Conservation (phyloP, 2,329 filamentous ascomycete genomes). For the Ophioceras dolichostomum region DNA sequence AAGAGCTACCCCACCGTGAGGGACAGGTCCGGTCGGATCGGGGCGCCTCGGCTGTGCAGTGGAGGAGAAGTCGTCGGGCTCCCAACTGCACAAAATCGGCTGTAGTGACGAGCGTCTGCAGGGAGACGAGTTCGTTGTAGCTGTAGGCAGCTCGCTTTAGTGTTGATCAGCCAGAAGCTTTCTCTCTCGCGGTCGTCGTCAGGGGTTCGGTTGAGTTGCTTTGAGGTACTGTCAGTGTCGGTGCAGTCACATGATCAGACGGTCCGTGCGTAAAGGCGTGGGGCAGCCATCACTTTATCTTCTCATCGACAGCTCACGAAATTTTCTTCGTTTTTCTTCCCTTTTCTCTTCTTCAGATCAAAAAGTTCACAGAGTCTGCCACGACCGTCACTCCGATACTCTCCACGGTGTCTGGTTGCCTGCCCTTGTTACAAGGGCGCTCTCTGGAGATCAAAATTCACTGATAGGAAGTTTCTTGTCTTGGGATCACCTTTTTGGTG, state of each 20-base stretch:
- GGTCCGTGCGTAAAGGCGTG: too few relatives aligned
- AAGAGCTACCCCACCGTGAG: too few relatives aligned
- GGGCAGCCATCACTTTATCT: background rate
- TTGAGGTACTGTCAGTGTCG: too few relatives aligned
- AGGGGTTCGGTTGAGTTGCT: background rate
- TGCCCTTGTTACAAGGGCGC: conserved; percentile 4
- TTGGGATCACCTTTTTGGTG: conserved; percentile 20
- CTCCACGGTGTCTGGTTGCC: conserved; percentile 52
- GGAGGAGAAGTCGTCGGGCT: too few relatives aligned
- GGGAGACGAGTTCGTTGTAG: too few relatives aligned
- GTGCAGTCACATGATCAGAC: background rate
- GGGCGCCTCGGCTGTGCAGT: too few relatives aligned
- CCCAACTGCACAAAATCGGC: too few relatives aligned
- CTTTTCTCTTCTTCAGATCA: conserved; percentile 40
- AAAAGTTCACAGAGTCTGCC: conserved; percentile 51
- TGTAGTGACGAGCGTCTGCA: too few relatives aligned
- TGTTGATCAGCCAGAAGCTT: background rate
- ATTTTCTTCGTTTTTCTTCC: conserved; percentile 12
- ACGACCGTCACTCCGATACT: conserved; percentile 46
- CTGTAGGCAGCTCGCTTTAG: too few relatives aligned
- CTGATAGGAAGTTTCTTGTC: conserved; percentile 52
- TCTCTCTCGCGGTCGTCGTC: background rate
- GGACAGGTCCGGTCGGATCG: too few relatives aligned
- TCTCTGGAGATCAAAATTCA: conserved; percentile 45
- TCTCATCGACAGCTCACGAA: too few relatives aligned